Base-by-base conservation (phyloP, 306 rosid species). In the Biancaea sappan region DNA sequence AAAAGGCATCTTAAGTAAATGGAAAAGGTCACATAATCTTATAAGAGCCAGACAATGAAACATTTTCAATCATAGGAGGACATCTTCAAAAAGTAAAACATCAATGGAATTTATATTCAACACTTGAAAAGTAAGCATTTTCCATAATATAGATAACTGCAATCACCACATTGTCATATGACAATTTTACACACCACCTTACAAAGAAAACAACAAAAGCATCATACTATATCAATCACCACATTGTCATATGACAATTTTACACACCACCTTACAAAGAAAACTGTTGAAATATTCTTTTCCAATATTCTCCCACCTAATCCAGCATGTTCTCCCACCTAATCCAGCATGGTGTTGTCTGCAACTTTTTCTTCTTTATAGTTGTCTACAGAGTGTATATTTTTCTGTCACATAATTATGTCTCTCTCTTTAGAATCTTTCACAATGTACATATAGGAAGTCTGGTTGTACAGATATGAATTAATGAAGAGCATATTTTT, bases 1-100 rank as follows among this genome's bases (percentile, higher is more conserved):
- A 47, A 21, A 53, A 81, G 34, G 54, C 67, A 61, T 72, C 31
- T 34, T 4, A 24, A 31, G 76, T 52, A 50, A 50, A 57, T 3
- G 26, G 37, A 60, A 51, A 21, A 54, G 21, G 56, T 56, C 64
- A 34, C 57, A 29, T 19, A 37, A 16, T 57, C 41, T 46, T 50
- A 60, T 47, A 69, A 48, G 26, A 41, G 28, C 21, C 14, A 71
- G 16, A 32, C 28, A 25, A 1, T 52, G 38, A 13, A 35, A 34
- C 1, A 34, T 62, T 3, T 19, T 62, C 13, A 12, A 21, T 8
- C 29, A 62, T 12, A 24, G 32, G 26, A 38, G 26, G 46, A 40
- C 12, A 13, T 13, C 28, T 56, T 56, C 37, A 54, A 54, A 15
- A 54, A 25, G 18, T n/a, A 54, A 51, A 54, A 54, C 61, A 13